Evolutionary conservation across 2,329 filamentous ascomycete species (phyloP), one percentile per base, ranked within the genome.

Genomic region (Byssoonygena ceratinophila): DNA sequence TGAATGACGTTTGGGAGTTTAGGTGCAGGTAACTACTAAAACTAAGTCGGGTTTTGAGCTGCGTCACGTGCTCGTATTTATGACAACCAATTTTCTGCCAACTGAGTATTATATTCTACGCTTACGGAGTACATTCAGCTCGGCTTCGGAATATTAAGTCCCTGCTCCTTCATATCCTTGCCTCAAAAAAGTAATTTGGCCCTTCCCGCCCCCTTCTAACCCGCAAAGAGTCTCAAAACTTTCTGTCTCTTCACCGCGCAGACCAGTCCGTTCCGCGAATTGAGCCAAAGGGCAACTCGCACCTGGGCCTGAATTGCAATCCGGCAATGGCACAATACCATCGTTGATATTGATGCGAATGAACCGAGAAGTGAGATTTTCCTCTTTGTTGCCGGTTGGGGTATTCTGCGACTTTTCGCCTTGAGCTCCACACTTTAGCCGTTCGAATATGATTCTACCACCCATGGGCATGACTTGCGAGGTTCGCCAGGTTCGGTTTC

Each of bases 261-360:
- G 61, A 51, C 60, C 60, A 4, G 77, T 71, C 49, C 69, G 64
- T 1, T 63, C 58, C 27, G 64, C 57, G 55, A 79, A 79, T 1
- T 71, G 58, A 2, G 56, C 59, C 14, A 80, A 59, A 14, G 70
- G 65, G 63, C 76, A 79, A 53, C 71, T 76, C 20, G 58, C 55
- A 1, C 72, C 74, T 1, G 75, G 76, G 0, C 76, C 75, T 29
- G 59, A 64, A 14, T 68, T 58, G 58, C 76, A 78, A 22, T 67
- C 70, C 2, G 73, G 69, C 2, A 80, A 59, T 2, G 71, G 68
- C 1, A 77, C 71, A 25, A 79, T 72, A 7, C 73, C 76, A 58
- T 81, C 78, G 58, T 81, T 81, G 60, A 81, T 71, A 43, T 76
- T 77, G 54, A 81, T 60, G 16, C 78, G 71, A 20, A 81, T 66